Evolutionary conservation across 2,329 filamentous ascomycete species (phyloP).

Genomic region (Alternaria triticina): DNA sequence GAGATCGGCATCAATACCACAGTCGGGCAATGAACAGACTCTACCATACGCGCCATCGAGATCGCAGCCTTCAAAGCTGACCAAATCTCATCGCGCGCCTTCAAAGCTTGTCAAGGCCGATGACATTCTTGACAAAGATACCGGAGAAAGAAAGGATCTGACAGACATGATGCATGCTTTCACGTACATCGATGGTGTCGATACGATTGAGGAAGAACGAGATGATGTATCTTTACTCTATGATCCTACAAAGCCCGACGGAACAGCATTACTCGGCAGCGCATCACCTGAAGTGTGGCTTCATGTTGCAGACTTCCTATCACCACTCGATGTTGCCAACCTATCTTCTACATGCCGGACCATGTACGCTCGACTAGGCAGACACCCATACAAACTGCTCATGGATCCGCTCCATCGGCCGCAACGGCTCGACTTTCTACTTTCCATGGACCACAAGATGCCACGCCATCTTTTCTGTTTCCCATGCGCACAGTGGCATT

Average conservation of each 20-base stretch:
- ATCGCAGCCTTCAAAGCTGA: constrained; percentile 25
- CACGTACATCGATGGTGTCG: constrained; percentile 31
- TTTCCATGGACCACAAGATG: constrained; percentile 57
- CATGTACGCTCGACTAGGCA: constrained; percentile 33
- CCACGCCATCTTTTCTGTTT: constrained; percentile 67
- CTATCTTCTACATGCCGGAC: constrained; percentile 38
- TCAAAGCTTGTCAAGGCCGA: constrained; percentile 18
- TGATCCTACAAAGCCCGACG: constrained; percentile 30
- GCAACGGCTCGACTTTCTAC: constrained; percentile 59
- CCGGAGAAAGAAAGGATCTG: constrained; percentile 39
- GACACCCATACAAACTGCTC: constrained; percentile 29
- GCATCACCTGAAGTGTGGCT: constrained; percentile 37
- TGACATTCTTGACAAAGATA: constrained; percentile 39
- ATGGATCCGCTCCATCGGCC: constrained; percentile 51
- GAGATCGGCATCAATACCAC: constrained; percentile 24
- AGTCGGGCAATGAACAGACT: constrained; percentile 13
- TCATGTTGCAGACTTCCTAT: constrained; percentile 30
- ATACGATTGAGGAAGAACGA: constrained; percentile 27
- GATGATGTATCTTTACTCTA: constrained; percentile 23
- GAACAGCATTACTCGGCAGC: constrained; percentile 27
- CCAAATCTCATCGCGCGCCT: constrained; percentile 28
- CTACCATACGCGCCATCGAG: constrained; percentile 7
- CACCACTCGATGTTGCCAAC: constrained; percentile 37
- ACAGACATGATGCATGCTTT: constrained; percentile 46
- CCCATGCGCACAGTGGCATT: constrained; percentile 62